Base-by-base conservation (phyloP, 1,284 basidiomycete species). In the Cyathus olla region DNA sequence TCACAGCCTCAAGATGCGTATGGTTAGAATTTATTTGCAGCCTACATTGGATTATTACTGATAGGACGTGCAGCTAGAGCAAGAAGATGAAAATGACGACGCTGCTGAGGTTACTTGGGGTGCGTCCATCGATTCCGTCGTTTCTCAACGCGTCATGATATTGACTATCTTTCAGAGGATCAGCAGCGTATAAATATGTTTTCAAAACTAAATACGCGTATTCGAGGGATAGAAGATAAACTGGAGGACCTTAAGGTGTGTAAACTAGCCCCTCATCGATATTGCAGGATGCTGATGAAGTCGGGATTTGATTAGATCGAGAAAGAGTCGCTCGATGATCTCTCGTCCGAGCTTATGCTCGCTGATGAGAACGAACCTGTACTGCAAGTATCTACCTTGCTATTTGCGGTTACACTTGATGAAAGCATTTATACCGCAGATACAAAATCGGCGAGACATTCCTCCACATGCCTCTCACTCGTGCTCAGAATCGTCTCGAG, bases 371-470 rank as follows among this genome's bases (percentile, higher is more conserved):
- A 95, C 62, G 85, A 94, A 61, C 83, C 83, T 1, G 87, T 97
- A 5, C 74, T 96, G 91, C 95, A 72, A 60, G 90, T 70, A 26
- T 22, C n/a, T 61, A 44, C 17, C 55, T 29, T 28, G 4, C 49
- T 50, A 62, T 56, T 24, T 24, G 57, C 21, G 52, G 26, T 44
- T 29, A 46, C 26, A 22, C 17, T 49, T 44, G 24, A 26, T 56
- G 4, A 21, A 22, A 56, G 15, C 56, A 6, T n/a, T 21, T 46
- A 22, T 27, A 24, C 51, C 28, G 40, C 28, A 95, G 94, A 67
- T 99, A 98, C 84, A 93, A 91, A 77, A 85, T 98, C 47, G 96
- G 96, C 70, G 95, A 98, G 74, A 85, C 95, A 0, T 98, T 97
- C 78, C 83, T 98, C 29, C 90, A 94, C 67, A 81, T 99, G 55